These are phyloP conservation scores for Cryphonectria parasitica DNA, from an alignment of 2,329 filamentous ascomycete species.

Conservation along the genomic window DNA sequence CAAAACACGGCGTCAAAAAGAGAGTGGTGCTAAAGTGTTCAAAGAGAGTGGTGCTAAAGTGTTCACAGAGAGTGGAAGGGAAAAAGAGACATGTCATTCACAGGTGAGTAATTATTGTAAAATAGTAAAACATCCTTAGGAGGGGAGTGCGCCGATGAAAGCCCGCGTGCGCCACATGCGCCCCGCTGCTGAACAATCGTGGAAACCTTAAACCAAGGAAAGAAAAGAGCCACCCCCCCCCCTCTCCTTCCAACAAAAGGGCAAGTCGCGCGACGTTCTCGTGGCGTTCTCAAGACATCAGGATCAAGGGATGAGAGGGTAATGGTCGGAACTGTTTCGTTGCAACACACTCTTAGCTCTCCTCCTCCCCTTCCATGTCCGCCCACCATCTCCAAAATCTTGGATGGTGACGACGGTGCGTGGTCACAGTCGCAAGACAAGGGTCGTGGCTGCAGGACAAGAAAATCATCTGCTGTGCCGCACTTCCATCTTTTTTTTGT, in stretches of 20 bases:
- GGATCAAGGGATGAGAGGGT: not conserved
- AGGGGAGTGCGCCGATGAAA: not conserved
- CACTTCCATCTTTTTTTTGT: not conserved
- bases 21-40: too few species aligned
- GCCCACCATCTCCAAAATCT: not conserved
- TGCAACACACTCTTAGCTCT: not conserved
- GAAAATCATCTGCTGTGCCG: slow-evolving; percentile 14
- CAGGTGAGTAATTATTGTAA: not conserved
- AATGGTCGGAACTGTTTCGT: not conserved
- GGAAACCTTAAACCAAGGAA: not conserved
- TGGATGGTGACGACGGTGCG: not conserved
- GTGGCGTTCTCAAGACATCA: not conserved
- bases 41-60: not conserved
- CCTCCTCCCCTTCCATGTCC: not conserved
- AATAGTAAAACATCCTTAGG: not conserved
- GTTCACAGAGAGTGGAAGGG: not conserved
- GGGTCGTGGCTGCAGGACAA: slow-evolving; percentile 15
- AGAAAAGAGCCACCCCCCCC: too few species aligned
- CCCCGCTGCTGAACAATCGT: not conserved
- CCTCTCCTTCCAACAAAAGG: too few species aligned
- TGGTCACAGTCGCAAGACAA: not conserved
- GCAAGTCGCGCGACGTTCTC: not conserved
- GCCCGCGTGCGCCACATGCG: not conserved
- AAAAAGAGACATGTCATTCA: not conserved
- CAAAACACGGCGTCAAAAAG: not conserved